These are phyloP conservation scores for Carpinus fangiana DNA, from an alignment of 306 rosid species.

Conservation along the genomic window DNA sequence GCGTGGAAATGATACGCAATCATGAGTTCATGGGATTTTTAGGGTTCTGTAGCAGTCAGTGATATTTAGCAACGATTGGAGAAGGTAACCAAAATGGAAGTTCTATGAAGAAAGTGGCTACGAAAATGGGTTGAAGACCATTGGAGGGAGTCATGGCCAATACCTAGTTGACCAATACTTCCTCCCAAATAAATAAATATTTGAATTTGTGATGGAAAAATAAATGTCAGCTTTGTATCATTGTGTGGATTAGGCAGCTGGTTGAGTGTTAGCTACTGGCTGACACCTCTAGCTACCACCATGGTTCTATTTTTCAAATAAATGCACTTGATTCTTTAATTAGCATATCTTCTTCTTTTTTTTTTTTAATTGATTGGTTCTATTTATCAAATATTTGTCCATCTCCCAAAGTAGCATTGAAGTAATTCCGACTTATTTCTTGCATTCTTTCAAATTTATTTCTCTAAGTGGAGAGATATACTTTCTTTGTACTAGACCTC, in stretches of 20 bases:
- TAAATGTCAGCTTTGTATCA: constrained; percentile 7
- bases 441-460: too few relatives aligned
- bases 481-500: too few relatives aligned
- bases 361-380: not conserved
- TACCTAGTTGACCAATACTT: constrained; percentile 56
- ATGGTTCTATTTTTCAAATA: not conserved
- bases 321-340: not conserved
- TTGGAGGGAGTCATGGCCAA: constrained; percentile 49
- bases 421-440: too few relatives aligned
- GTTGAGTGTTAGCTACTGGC: constrained; percentile 47
- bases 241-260: constrained; percentile 2
- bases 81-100: not conserved
- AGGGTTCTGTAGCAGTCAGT: constrained; percentile 61
- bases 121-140: not conserved
- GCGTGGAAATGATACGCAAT: constrained; percentile 60
- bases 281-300: constrained; percentile 29
- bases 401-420: too few relatives aligned
- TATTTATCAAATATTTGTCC: not conserved
- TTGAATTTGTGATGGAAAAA: constrained; percentile 14
- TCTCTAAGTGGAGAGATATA: too few relatives aligned
- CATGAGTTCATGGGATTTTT: constrained; percentile 93
- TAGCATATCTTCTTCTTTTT: not conserved
- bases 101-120: not conserved
- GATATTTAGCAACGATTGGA: constrained; percentile 22
- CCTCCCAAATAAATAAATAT: not conserved